Evolutionary conservation across 495 filamentous ascomycete genomes (phyloP), one percentile per base, ranked within the genome.

Genomic region (Terfezia claveryi): DNA sequence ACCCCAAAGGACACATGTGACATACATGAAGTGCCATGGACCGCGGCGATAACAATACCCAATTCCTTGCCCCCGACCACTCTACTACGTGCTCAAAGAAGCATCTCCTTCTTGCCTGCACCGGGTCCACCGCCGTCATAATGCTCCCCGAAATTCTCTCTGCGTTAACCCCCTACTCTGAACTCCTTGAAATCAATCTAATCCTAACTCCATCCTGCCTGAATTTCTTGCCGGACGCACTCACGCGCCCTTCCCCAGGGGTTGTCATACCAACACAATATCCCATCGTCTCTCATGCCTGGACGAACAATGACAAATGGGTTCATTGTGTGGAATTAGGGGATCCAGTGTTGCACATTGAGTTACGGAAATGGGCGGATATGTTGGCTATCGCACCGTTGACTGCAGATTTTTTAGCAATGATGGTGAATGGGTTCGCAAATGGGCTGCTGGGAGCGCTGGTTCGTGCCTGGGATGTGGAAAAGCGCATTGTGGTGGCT

Each of bases 401-500:
- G 57, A 79, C 70, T 53, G 86, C 87, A 27, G 89, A 92, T 65
- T 79, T 78, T 4, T 66, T 95, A 58, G 87, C 84, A 1, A 93
- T 89, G 66, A 78, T 89, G 60, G 73, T 70, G 0, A 67, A 67
- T 12, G 86, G 86, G 1, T 68, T 85, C 37, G 70, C 74, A 3
- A 82, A 87, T 62, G 77, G 81, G 50, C 70, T 89, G 11, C 60
- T 93, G 4, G 72, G 76, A 10, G 79, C 74, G 38, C 80, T 89
- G 1, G 73, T 94, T n/a, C 70, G 88, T 20, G 88, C 88, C 0
- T 94, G 89, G 89, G 88, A 94, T 67, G 80, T 49, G 16, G 49
- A 36, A 36, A 79, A 77, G 64, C 63, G 66, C 36, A 81, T 84
- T 52, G 41, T 82, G 5, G 80, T 83, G 0, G 82, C 74, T 14